Base-by-base conservation (phyloP, 805 yeast genomes). In the Ogataea allantospora region DNA sequence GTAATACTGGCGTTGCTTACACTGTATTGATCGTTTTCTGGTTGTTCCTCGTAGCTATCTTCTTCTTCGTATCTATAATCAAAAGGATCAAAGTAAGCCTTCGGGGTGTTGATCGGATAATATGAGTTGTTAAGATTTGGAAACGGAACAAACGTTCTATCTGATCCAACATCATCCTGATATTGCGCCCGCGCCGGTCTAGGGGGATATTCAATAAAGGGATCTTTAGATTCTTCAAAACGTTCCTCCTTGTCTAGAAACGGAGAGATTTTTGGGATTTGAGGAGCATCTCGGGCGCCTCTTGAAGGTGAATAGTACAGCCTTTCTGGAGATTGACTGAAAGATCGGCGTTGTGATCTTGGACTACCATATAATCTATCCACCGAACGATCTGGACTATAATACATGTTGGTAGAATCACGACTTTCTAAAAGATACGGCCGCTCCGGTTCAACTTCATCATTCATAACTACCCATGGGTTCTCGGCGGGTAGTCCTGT, bases 71-170 rank as follows among this genome's bases (percentile, higher is more conserved):
- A 49, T 19, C 47, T 35, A 28, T 55, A 46, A 12, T 47, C 53
- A 43, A 61, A 61, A 14, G 65, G 65, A 30, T 60, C 54, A 25
- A 57, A 58, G 17, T 46, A 44, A 33, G 53, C 50, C 12, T 44
- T 46, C 11, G 55, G 57, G 4, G 59, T 49, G 27, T 62, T 61
- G 15, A 62, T 35, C 8, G 63, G 65, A 30, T 60, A 61, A 40
- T 51, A 63, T 2, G 66, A 58, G 34, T 60, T 60, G 9, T 53
- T 51, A 15, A 56, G 42, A 6, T 47, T 53, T 2, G 67, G 68
- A 33, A 62, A 63, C 10, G 67, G 66, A 2, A 53, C 58, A 46
- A 63, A 63, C n/a, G 53, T 51, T 11, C 48, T 36, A 10, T 47
- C 54, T 1, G 47, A 44, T 13, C 47, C 55, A 3, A 50, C 57